Conservation (phyloP, 148 eudicot species). For the Amaranthus palmeri region DNA sequence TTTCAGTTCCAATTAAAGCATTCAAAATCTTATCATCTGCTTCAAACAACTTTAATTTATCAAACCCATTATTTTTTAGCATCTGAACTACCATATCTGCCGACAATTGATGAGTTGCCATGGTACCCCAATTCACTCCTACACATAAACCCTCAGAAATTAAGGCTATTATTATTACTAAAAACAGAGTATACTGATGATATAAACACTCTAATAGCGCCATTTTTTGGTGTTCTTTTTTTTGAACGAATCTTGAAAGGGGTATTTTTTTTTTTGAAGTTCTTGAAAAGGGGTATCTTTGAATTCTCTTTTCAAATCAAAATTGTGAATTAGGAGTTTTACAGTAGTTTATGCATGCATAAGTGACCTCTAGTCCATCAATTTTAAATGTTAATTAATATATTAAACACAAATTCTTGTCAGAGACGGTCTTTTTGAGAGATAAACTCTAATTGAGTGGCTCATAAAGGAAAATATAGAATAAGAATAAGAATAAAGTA, state of each 20-base stretch:
- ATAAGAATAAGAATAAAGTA: too few relatives aligned
- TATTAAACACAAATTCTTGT: too few relatives aligned
- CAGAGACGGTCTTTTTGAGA: too few relatives aligned
- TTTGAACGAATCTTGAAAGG: conserved; percentile 28
- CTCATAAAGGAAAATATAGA: too few relatives aligned
- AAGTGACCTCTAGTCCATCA: too few relatives aligned
- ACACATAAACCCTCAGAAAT: conserved; percentile 30
- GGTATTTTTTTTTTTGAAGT: too few relatives aligned
- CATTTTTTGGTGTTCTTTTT: conserved; percentile 12
- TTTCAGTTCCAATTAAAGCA: conserved; percentile 63
- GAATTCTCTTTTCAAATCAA: background rate
- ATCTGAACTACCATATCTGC: conserved; percentile 66
- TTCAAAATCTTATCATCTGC: conserved; percentile 61
- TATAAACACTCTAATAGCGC: background rate
- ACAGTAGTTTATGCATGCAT: background rate
- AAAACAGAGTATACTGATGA: conserved; percentile 23
- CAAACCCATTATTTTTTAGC: conserved; percentile 78
- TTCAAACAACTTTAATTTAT: conserved; percentile 82
- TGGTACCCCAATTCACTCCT: conserved; percentile 98
- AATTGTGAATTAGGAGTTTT: conserved; percentile 9
- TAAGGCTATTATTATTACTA: background rate
- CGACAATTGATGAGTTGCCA: conserved; percentile 68
- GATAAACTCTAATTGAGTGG: too few relatives aligned
- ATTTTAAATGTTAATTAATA: too few relatives aligned
- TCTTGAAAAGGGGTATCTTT: conserved; percentile 33